A percentile compares a stretch with the other conserved stretches of the same genome.
Conservation (phyloP, 495 filamentous ascomycete genomes). For the Astrothelium macrocarpum region DNA sequence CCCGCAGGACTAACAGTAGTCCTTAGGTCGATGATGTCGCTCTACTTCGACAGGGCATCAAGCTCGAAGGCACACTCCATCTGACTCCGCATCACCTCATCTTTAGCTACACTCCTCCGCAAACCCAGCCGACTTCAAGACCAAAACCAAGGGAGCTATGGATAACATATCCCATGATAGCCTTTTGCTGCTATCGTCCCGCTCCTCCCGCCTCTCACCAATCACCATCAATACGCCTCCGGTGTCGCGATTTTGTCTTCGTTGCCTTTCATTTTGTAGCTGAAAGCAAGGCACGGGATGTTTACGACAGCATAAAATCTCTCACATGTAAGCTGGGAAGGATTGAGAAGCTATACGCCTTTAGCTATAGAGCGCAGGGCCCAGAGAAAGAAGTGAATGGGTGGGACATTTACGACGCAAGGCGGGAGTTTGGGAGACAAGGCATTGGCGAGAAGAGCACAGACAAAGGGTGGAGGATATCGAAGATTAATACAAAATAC, state of each 20-base stretch:
- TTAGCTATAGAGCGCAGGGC: conserved; percentile 63
- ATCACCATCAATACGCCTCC: conserved; percentile 73
- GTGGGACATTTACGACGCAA: conserved; percentile 81
- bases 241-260: conserved; percentile 86
- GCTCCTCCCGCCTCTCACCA: conserved; percentile 12
- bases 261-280: conserved; percentile 78
- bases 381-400: conserved; percentile 70
- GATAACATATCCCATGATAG: conserved; percentile 17
- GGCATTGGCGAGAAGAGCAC: conserved; percentile 66
- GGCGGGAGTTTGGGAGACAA: conserved; percentile 68
- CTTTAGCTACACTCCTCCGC: conserved; percentile 38
- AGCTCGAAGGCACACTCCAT: conserved; percentile 51
- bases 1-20: not conserved
- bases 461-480: conserved; percentile 80
- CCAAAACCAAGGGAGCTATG: conserved; percentile 13
- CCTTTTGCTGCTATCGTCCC: conserved; percentile 13
- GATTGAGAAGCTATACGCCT: conserved; percentile 87
- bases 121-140: conserved; percentile 2
- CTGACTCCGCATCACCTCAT: conserved; percentile 59
- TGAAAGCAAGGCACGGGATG: conserved; percentile 68
- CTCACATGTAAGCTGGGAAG: conserved; percentile 75
- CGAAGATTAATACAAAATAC: conserved; percentile 81
- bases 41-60: conserved; percentile 51
- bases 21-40: conserved; percentile 53
- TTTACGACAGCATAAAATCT: conserved; percentile 75